These are phyloP conservation scores for Talaromyces sp. DNA, from an alignment of 2,329 filamentous ascomycete genomes.

Conservation along the genomic window DNA sequence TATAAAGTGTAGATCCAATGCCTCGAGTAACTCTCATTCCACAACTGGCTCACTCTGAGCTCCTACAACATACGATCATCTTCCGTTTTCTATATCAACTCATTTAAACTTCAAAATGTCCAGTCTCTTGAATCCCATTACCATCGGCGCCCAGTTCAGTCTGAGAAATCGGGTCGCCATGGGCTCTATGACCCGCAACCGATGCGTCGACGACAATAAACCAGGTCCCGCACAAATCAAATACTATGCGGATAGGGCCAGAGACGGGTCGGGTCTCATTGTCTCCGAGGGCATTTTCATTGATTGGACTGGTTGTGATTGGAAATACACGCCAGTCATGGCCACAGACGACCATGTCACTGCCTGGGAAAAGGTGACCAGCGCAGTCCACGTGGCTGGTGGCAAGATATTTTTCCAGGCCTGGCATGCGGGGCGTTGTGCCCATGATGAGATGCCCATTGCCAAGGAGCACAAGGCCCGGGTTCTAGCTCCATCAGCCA, in stretches of 20 bases:
- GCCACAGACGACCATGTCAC: constrained; percentile 14
- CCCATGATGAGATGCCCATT: constrained; percentile 20
- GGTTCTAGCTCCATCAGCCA: constrained; percentile 17
- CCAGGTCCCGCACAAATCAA: constrained; percentile 13
- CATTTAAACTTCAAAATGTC: not conserved
- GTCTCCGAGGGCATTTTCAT: constrained; percentile 19
- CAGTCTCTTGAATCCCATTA: not conserved
- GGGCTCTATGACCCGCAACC: constrained; percentile 24
- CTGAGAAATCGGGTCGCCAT: constrained; percentile 18
- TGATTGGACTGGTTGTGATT: constrained; percentile 17
- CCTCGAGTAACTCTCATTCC: no score
- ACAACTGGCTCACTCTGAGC: not conserved
- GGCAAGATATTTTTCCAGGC: constrained; percentile 20
- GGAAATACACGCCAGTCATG: constrained; percentile 18
- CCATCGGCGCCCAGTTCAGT: not conserved
- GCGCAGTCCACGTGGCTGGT: constrained; percentile 18
- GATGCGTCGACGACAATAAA: constrained; percentile 17
- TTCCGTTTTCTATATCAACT: not conserved
- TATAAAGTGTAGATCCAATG: not conserved
- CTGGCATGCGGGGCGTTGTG: constrained; percentile 21
- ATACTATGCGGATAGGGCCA: constrained; percentile 18
- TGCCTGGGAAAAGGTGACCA: constrained; percentile 18
- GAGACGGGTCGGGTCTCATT: constrained; percentile 19
- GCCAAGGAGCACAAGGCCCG: constrained; percentile 14
- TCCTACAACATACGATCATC: not conserved